A percentile compares a stretch with the other conserved stretches of the same genome.
Conservation (phyloP, 139 green algal genomes). For the Volvox reticuliferus region DNA sequence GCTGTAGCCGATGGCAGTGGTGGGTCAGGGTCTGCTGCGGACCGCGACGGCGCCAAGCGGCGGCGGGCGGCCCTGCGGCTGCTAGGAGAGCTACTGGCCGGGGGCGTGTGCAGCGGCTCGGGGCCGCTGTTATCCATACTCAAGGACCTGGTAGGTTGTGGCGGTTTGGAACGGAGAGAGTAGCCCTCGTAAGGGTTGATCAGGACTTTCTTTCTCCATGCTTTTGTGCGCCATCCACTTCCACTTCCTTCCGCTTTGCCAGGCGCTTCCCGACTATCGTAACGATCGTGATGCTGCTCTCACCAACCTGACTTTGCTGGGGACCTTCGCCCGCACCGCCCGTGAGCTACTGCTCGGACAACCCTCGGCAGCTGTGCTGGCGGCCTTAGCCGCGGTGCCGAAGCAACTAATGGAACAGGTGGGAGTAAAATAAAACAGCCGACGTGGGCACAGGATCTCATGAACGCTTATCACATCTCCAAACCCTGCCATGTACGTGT, state of each 20-base stretch:
- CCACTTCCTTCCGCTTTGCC: too few relatives aligned
- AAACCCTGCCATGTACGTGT: too few relatives aligned
- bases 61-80: constrained; percentile 83
- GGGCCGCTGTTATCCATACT: constrained; percentile 73
- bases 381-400: constrained; percentile 43
- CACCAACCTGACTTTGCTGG: constrained; percentile 77
- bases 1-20: background rate
- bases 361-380: constrained; percentile 12
- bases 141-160: constrained; percentile 55
- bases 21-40: constrained; percentile 60
- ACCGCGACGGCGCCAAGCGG: constrained; percentile 55
- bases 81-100: constrained; percentile 86
- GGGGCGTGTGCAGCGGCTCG: constrained; percentile 73
- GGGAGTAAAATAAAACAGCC: background rate
- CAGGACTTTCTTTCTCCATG: too few relatives aligned
- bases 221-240: too few relatives aligned
- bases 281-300: constrained; percentile 69
- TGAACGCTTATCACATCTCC: too few relatives aligned
- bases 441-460: too few relatives aligned
- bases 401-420: constrained; percentile 29
- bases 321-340: constrained; percentile 75
- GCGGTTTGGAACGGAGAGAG: background rate
- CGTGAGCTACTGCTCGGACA: constrained; percentile 78
- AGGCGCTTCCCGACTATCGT: constrained; percentile 45
- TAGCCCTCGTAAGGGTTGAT: too few relatives aligned